Evolutionary conservation across 257 asterid species (phyloP), one percentile per base, ranked within the genome.

Genomic region (Cruciata laevipes): DNA sequence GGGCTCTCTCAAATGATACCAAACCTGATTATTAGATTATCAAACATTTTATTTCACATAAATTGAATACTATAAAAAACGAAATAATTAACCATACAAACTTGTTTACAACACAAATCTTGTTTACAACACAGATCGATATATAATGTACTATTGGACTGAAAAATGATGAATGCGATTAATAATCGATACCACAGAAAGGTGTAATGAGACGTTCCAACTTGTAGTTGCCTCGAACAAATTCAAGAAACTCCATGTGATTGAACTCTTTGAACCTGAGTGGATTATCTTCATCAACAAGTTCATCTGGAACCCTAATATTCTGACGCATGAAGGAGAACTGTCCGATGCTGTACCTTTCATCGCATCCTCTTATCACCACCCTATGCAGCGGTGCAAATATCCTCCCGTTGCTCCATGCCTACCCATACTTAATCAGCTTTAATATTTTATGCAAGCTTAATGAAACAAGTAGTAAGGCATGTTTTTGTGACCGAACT

Each of bases 391-490:
- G 81, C 1, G 91, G 85, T 12, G 96, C 84, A 44, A 73, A 74
- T 74, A 89, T 85, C 75, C 88, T 83, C 6, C 83, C 72, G 38
- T 86, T 86, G 86, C 96, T 89, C 96, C 96, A 86, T 59, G 90
- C 95, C 96, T 89, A 8, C 1, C 16, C 14, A 17, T 57, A 27
- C 30, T 27, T 27, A 27, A 2, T 27, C 30, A 27, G 30, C n/a
- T n/a, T n/a, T n/a, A n/a, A n/a, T n/a, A n/a, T n/a, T n/a, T n/a
- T n/a, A n/a, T n/a, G n/a, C n/a, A n/a, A n/a, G n/a, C n/a, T n/a
- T n/a, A n/a, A n/a, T n/a, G n/a, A n/a, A n/a, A n/a, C n/a, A n/a
- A n/a, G n/a, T n/a, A n/a, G n/a, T n/a, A n/a, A n/a, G n/a, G n/a
- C n/a, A n/a, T n/a, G n/a, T n/a, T n/a, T n/a, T n/a, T n/a, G n/a